phyloP scores from a whole-genome alignment of 139 green algal species.

The Eudorina sp. region DNA sequence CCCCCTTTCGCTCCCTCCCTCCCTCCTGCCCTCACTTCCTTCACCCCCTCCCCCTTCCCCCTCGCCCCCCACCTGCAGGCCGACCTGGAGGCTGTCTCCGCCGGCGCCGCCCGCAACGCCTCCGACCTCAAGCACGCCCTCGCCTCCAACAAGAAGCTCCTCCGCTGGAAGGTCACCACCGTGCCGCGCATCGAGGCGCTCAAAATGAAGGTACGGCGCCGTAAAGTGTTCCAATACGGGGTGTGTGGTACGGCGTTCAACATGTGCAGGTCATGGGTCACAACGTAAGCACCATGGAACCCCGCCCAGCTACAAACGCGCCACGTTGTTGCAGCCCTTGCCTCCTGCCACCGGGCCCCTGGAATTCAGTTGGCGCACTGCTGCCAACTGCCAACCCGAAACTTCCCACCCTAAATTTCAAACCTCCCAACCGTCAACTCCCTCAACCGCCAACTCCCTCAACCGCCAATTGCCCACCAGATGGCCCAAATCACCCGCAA shows the following conservation, averaged over 20 bases:
- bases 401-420: too few species aligned
- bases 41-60: not conserved
- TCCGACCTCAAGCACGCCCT: constrained; percentile 54
- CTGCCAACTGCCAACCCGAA: too few species aligned
- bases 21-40: not conserved
- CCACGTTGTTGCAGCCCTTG: too few species aligned
- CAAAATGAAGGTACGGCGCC: constrained; percentile 37
- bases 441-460: not conserved
- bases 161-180: constrained; percentile 54
- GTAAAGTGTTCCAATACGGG: too few species aligned
- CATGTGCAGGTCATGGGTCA: too few species aligned
- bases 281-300: too few species aligned
- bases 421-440: too few species aligned
- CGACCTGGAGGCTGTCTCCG: constrained; percentile 48
- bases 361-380: too few species aligned
- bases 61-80: too few species aligned
- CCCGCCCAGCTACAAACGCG: too few species aligned
- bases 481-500: constrained; percentile 33
- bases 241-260: too few species aligned
- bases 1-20: not conserved
- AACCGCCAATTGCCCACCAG: not conserved
- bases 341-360: too few species aligned
- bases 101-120: constrained; percentile 15
- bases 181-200: constrained; percentile 49
- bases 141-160: constrained; percentile 58